Evolutionary conservation across 2,329 filamentous ascomycete species (phyloP), one percentile per base, ranked within the genome.

Genomic region (Cadophora luteo-olivacea): DNA sequence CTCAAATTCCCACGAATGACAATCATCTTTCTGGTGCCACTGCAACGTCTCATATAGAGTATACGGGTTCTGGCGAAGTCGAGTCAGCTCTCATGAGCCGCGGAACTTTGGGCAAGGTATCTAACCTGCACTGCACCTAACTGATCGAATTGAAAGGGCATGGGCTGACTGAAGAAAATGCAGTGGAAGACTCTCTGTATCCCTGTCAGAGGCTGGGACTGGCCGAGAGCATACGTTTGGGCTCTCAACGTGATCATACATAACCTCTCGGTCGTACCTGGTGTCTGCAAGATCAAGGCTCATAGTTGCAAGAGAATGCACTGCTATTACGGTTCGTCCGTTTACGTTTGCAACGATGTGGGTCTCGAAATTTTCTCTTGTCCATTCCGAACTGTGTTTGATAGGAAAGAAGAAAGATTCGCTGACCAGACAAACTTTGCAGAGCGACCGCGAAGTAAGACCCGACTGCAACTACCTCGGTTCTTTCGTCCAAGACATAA

Each of bases 301-400:
- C 33, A 58, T 8, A 58, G 33, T 38, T 61, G 58, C 58, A 48
- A 49, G 38, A 29, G 3, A 29, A n/a, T 62, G 45, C 24, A 49
- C 12, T 61, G 58, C 41, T 61, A 48, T 38, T 61, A 61, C 25
- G 58, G 58, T 7, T 61, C 58, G n/a, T 11, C 38, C 4, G 58
- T 49, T 11, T 45, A 61, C 19, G 24, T 45, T 9, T 61, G 58
- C 38, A 61, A 61, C 58, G 38, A 61, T 45, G 38, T 29, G 29
- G 2, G 41, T 19, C 14, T 19, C 16, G 5, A 16, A 16, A 16
- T 3, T 19, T 19, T 48, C 41, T 48, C 6, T n/a, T 19, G 5
- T 14, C 16, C 16, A n/a, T 48, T 16, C 5, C 41, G 16, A 48
- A 16, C 16, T n/a, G 3, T 48, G 3, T n/a, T 29, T 29, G 29